Percentiles rank a stretch among this genome's conserved stretches.
phyloP scores from a whole-genome alignment of 2,329 filamentous ascomycete genomes.

The Trichoderma koningiopsis region DNA sequence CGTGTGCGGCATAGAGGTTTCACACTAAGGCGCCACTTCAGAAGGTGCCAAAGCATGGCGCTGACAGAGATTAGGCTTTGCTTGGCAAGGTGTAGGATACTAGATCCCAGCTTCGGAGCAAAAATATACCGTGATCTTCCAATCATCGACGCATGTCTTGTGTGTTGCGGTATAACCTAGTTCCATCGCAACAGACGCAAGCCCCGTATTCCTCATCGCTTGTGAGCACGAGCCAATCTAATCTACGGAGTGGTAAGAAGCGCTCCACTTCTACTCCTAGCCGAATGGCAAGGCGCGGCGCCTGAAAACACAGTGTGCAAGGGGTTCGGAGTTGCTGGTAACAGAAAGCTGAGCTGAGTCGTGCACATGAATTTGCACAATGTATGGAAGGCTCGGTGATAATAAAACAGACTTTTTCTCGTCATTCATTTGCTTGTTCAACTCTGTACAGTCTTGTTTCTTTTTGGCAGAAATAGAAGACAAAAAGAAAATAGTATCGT shows the following conservation, averaged over 20 bases:
- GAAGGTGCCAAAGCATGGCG: not conserved
- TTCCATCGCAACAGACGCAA: not conserved
- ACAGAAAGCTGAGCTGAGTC: not conserved
- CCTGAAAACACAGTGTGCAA: not conserved
- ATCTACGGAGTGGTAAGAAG: not conserved
- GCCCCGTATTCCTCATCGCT: not conserved
- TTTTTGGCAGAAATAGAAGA: too few species aligned
- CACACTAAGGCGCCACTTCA: not conserved
- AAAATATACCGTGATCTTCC: not conserved
- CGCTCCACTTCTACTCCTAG: slow-evolving; percentile 6
- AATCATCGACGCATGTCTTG: not conserved
- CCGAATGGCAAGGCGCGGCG: not conserved
- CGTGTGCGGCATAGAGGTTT: not conserved
- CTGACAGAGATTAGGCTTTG: not conserved
- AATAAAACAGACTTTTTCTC: not conserved
- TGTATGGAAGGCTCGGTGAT: not conserved
- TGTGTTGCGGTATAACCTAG: not conserved
- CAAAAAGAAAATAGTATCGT: too few species aligned
- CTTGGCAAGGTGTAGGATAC: not conserved
- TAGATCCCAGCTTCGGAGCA: not conserved
- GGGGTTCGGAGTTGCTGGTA: not conserved
- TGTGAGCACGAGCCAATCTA: not conserved
- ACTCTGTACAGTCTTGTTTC: not conserved
- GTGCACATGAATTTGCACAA: not conserved
- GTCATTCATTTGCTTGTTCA: not conserved